phyloP scores from a whole-genome alignment of 805 yeast genomes.

The Lipomyces mesembrius region DNA sequence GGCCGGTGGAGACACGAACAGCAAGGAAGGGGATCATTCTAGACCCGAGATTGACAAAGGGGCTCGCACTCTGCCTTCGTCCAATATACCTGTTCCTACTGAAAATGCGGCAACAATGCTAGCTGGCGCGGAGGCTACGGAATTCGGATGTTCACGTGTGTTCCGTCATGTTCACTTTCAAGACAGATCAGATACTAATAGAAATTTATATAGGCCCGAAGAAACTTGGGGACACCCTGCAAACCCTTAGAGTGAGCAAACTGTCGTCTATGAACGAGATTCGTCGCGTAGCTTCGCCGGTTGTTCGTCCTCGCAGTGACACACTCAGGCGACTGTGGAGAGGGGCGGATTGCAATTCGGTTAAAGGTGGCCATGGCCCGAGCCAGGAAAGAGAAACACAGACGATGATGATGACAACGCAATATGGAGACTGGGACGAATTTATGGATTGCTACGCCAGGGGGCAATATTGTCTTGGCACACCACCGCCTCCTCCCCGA shows the following conservation, averaged over 20 bases:
- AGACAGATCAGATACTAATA: neutral
- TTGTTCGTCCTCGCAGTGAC: neutral
- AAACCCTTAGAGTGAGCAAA: neutral
- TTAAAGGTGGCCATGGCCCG: neutral
- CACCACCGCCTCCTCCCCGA: conserved; percentile 20
- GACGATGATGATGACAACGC: conserved; percentile 13
- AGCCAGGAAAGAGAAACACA: neutral
- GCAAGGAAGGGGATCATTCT: neutral
- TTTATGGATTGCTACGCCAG: conserved; percentile 18
- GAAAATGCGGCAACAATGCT: neutral
- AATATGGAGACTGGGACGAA: conserved; percentile 11
- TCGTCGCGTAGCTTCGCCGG: conserved; percentile 3
- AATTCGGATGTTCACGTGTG: neutral
- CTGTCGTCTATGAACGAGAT: neutral
- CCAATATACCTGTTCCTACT: neutral
- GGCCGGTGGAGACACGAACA: neutral
- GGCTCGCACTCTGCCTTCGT: neutral
- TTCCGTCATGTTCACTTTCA: neutral
- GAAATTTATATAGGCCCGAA: neutral
- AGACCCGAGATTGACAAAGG: too few relatives aligned
- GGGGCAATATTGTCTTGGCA: conserved; percentile 24
- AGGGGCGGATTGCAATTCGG: neutral
- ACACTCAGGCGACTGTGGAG: neutral
- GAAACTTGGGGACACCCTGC: neutral
- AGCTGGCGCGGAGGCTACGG: neutral